phyloP scores from a whole-genome alignment of 2,329 filamentous ascomycete genomes.

The Ceratocystis albifundus region DNA sequence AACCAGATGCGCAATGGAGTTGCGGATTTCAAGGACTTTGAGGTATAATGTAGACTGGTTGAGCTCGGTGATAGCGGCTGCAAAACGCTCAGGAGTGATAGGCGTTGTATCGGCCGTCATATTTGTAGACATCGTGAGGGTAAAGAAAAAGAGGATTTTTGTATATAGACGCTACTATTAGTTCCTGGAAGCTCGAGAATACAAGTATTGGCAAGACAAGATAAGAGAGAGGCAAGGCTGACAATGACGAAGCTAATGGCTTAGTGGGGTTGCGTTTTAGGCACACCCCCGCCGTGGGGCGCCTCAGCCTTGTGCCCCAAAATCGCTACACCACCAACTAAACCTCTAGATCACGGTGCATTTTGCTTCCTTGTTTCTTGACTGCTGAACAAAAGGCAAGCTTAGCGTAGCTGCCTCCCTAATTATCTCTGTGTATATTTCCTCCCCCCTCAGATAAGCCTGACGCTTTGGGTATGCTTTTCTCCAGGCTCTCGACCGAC shows the following conservation, averaged over 20 bases:
- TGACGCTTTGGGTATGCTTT: background rate
- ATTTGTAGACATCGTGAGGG: conserved; percentile 15
- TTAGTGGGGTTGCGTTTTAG: conserved; percentile 21
- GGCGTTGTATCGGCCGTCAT: conserved; percentile 55
- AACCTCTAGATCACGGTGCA: background rate
- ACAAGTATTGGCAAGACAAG: background rate
- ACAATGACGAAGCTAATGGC: conserved; percentile 3
- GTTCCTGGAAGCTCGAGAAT: no score
- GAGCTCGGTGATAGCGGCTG: conserved; percentile 55
- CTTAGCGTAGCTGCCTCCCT: background rate
- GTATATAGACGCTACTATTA: background rate
- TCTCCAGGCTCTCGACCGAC: background rate
- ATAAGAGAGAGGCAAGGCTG: conserved; percentile 12
- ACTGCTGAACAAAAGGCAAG: background rate
- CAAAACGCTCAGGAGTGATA: conserved; percentile 52
- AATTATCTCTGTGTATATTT: background rate
- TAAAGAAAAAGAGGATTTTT: background rate
- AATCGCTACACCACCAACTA: background rate
- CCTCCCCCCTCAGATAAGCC: background rate
- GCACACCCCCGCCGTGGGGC: conserved; percentile 18
- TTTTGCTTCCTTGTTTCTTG: background rate
- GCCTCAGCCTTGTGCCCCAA: conserved; percentile 13
- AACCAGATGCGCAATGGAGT: conserved; percentile 61
- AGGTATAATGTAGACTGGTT: conserved; percentile 55
- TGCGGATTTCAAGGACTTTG: conserved; percentile 65